Percentiles rank a stretch among this genome's conserved stretches.
Conservation (phyloP, 192 early-diverging fungal species). For the Coemansia erecta region DNA sequence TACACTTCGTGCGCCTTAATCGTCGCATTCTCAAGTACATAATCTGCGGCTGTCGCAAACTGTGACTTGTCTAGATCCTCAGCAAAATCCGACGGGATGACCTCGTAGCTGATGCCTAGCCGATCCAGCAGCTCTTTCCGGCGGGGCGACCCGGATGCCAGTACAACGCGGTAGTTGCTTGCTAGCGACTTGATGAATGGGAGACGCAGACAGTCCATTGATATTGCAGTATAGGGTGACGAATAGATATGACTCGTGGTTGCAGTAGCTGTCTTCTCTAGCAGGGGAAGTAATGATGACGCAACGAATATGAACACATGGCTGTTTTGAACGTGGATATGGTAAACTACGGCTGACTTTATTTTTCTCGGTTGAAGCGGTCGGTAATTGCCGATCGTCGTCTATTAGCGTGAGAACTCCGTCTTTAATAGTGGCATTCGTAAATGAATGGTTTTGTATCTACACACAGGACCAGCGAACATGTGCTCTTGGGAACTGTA, state of each 20-base stretch:
- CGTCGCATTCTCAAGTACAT: conserved; percentile 69
- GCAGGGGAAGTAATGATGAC: no score
- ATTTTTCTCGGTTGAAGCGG: no score
- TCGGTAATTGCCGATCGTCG: no score
- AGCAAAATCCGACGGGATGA: conserved; percentile 70
- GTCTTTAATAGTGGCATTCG: not conserved
- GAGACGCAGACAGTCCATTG: conserved; percentile 11
- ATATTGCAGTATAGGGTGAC: not conserved
- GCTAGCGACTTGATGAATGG: conserved; percentile 24
- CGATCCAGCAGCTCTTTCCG: conserved; percentile 69
- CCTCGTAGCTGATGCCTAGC: conserved; percentile 57
- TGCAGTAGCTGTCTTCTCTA: no score
- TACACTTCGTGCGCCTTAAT: conserved; percentile 73
- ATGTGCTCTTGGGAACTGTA: not conserved
- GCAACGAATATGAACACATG: no score
- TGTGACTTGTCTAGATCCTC: conserved; percentile 74
- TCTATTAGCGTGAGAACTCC: no score
- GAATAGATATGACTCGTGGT: no score
- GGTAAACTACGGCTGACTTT: not conserved
- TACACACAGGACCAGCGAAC: not conserved
- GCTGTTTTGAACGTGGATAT: not conserved
- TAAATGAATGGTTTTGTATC: not conserved
- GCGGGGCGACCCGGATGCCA: conserved; percentile 80
- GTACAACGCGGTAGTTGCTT: conserved; percentile 55
- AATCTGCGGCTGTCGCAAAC: conserved; percentile 58